Conservation (phyloP, 805 yeast species). For the Saturnispora besseyi region DNA sequence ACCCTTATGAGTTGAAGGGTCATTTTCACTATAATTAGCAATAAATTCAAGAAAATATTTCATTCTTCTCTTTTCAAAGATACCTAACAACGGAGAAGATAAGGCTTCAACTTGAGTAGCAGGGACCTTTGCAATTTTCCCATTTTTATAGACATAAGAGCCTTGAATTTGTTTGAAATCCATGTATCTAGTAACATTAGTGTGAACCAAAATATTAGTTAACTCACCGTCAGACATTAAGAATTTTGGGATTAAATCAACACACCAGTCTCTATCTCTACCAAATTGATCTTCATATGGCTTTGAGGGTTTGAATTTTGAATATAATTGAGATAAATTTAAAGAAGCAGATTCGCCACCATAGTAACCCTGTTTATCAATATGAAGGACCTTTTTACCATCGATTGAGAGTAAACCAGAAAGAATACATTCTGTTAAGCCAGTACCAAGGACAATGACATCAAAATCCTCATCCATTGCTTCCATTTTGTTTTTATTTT, state of each 20-base stretch:
- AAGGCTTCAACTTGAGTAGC: conserved; percentile 87
- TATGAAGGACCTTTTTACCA: conserved; percentile 94
- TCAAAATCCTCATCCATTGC: conserved; percentile 93
- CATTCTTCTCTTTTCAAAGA: conserved; percentile 93
- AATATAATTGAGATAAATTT: conserved; percentile 61
- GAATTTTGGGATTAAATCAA: conserved; percentile 93
- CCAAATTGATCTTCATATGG: conserved; percentile 67
- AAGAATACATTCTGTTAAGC: conserved; percentile 93
- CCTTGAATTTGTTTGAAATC: conserved; percentile 97
- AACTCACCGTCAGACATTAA: conserved; percentile 97
- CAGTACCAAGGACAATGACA: conserved; percentile 88
- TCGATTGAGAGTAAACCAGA: conserved; percentile 95
- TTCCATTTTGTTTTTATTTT: conserved; percentile 1
- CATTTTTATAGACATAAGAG: conserved; percentile 83
- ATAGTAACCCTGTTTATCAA: conserved; percentile 92
- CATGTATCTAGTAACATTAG: conserved; percentile 90
- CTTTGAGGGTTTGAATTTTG: conserved; percentile 78
- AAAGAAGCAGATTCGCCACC: conserved; percentile 91
- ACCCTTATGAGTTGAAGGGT: conserved; percentile 72
- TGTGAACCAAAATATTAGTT: conserved; percentile 89
- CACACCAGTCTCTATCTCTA: conserved; percentile 95
- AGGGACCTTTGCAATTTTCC: conserved; percentile 91
- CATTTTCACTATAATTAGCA: conserved; percentile 71
- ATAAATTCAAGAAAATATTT: conserved; percentile 85
- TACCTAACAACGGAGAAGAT: conserved; percentile 85